Evolutionary conservation across 345 rosid genomes (phyloP), one percentile per base, ranked within the genome.

Genomic region (Stellera chamaejasme): DNA sequence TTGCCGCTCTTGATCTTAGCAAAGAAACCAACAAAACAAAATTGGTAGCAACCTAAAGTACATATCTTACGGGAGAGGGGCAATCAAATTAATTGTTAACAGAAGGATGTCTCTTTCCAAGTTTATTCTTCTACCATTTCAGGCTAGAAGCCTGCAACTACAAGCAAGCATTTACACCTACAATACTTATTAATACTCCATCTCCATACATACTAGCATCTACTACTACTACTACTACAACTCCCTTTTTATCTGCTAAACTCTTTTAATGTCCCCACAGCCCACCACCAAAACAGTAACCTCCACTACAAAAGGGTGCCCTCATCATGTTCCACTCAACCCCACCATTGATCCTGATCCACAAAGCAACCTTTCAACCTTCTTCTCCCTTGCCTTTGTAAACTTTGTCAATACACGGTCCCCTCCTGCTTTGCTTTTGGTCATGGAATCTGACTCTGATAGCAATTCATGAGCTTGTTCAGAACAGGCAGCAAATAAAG

Each of bases 391-490:
- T 72, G 68, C 69, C 73, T 64, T 32, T 32, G 52, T 60, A 74
- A 19, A 19, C 66, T 72, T 77, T 66, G 78, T 63, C 75, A 66
- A 62, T 58, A 48, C 76, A 59, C 56, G 39, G 74, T 62, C 72
- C 63, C 60, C 51, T 60, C 25, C 9, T 8, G 39, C 39, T 32
- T 32, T 32, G 3, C 39, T 32, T 32, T 19, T n/a, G 41, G 67
- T 66, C 63, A 68, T 78, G 77, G 77, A 74, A 77, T 82, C 82
- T 66, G 84, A 85, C 85, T 84, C 67, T 61, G 86, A 80, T 83
- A 62, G 76, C 83, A 83, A 69, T 72, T 74, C 66, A 47, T 15
- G 26, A 43, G 28, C 27, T 69, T 52, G 62, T 41, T 54, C 50
- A 50, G 46, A 50, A 66, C 3, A 49, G 55, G 65, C 71, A 61